Base-by-base conservation (phyloP, 2,329 filamentous ascomycete species). In the Fusarium sp. region DNA sequence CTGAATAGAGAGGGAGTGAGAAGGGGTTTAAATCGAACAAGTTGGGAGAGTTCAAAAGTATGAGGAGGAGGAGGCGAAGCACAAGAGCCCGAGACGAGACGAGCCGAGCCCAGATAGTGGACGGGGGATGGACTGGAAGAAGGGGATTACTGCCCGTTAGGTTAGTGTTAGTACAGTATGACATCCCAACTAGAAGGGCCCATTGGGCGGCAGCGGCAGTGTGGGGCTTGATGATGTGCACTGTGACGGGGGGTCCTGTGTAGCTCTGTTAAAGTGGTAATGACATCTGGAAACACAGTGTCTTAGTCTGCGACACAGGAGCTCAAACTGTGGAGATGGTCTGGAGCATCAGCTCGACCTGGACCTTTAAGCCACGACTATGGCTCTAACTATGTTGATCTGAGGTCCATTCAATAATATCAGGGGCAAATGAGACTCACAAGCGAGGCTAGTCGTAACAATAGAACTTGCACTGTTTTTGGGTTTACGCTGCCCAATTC, bases 391-490 rank as follows among this genome's bases (percentile, higher is more conserved):
- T 65, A 55, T 65, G 65, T 68, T 69, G 65, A 68, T 69, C 65
- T 62, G 50, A 60, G 61, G 39, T 62, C 63, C 46, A 57, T 38
- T 51, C 59, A 49, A 55, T 46, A 51, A 44, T 54, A 61, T 58
- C 65, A 69, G 65, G 70, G 66, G 65, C 68, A 73, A 72, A 73
- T 73, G 70, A 73, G 67, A 73, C 57, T 31, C 28, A 62, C 56
- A 52, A 60, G 49, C 56, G 59, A 64, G 47, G 28, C 55, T 56
- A 69, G 50, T 60, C 26, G 15, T 34, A 28, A 34, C 42, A 40
- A 33, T 36, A 46, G 14, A 26, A 42, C 34, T 55, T 40, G 49
- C 22, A 26, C 42, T 62, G 31, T 38, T 34, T 57, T 43, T 65
- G 50, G 24, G 45, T 63, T 64, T 57, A 22, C 47, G 55, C 43